Evolutionary conservation across 2,329 filamentous ascomycete genomes (phyloP), one percentile per base, ranked within the genome.

Genomic region (Ceratocystis ficicola): DNA sequence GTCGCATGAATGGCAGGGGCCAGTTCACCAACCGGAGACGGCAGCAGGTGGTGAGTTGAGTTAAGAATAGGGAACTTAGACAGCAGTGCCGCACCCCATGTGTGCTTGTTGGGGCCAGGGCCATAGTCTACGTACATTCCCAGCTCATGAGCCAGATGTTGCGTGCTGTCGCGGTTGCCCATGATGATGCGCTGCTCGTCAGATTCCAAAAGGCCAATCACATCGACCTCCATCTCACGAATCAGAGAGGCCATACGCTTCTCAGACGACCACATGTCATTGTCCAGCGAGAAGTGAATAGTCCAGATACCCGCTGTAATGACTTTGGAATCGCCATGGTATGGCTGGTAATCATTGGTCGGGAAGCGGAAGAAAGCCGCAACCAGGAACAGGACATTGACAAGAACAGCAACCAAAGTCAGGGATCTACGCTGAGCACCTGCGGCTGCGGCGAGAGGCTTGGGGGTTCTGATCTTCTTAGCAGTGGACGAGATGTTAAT

Each of bases 101-200:
- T 99, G 78, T 99, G 94, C 78, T 97, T 99, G 82, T 99, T 96
- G 5, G 94, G 94, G 1, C 94, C 94, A 36, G 94, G 94, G 65
- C 94, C 94, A 72, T 91, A 96, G 77, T 99, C 94, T 62, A 95
- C 92, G 73, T 96, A 99, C 94, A 99, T 99, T 71, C 94, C 94
- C 10, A 99, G 82, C 70, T 99, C 92, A 74, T 97, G 93, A 22
- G 94, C 92, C 7, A 99, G 83, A 76, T 90, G 95, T 74, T 97
- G 94, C 1, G 94, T 96, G 7, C 90, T 88, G 74, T 99, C 94
- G 70, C 94, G 88, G 77, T 97, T 99, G 72, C 94, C 94, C 94
- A 97, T 99, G 79, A 99, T 99, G 77, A 99, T 96, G 70, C 93
- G 89, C 77, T 99, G 94, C 44, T 90, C 82, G 74, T 99, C 94